Percentiles rank a stretch among this genome's conserved stretches.
phyloP scores from a whole-genome alignment of 371 early-diverging fungal species.

The Mucor mucedo region DNA sequence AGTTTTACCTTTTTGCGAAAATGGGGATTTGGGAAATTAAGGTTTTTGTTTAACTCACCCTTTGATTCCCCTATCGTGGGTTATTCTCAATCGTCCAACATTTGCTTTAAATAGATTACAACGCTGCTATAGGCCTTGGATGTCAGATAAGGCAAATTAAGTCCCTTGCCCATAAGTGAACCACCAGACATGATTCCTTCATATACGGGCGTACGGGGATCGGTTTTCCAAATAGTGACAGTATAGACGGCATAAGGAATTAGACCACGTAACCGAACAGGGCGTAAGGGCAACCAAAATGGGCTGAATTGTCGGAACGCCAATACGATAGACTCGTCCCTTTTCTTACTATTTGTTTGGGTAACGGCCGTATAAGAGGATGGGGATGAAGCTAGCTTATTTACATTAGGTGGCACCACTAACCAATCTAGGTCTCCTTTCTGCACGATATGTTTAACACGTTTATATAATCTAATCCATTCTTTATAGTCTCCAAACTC shows the following conservation, averaged over 20 bases:
- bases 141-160: conserved; percentile 28
- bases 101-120: conserved; percentile 14
- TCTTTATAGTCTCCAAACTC: conserved; percentile 22
- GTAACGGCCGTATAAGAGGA: conserved; percentile 13
- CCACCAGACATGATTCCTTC: conserved; percentile 30
- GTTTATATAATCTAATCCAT: conserved; percentile 47
- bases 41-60: background rate
- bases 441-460: conserved; percentile 34
- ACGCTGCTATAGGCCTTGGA: conserved; percentile 29
- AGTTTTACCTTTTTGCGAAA: too few species aligned
- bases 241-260: conserved; percentile 17
- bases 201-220: conserved; percentile 26
- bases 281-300: conserved; percentile 32
- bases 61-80: too few species aligned
- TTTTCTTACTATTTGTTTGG: conserved; percentile 26
- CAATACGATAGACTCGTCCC: conserved; percentile 34
- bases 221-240: conserved; percentile 24
- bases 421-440: conserved; percentile 41
- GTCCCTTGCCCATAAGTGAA: conserved; percentile 34
- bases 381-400: background rate
- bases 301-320: conserved; percentile 37
- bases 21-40: background rate
- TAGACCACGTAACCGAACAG: conserved; percentile 29
- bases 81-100: background rate
- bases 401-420: conserved; percentile 20